Evolutionary conservation across 2,329 filamentous ascomycete species (phyloP).

Genomic region (Trichothecium sympodiale): DNA sequence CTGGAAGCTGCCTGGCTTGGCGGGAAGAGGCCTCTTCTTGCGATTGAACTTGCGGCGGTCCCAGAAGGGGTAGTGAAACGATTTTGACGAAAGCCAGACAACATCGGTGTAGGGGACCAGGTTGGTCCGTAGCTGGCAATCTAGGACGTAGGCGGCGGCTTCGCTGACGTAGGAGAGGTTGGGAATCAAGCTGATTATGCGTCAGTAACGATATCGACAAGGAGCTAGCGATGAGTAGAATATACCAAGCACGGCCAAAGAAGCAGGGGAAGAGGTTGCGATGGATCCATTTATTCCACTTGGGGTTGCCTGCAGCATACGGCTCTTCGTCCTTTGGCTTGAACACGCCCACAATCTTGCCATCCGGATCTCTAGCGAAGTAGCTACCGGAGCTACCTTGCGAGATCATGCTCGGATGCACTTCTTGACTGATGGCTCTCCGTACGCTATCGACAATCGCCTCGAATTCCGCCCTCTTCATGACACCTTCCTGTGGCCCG

Average conservation of each 20-base stretch:
- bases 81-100: constrained; percentile 87
- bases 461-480: constrained; percentile 76
- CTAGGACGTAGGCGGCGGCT: constrained; percentile 90
- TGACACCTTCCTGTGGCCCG: constrained; percentile 48
- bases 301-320: constrained; percentile 91
- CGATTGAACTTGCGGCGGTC: constrained; percentile 79
- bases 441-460: constrained; percentile 83
- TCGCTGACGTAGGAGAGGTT: constrained; percentile 97
- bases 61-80: constrained; percentile 98
- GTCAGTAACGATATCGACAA: constrained; percentile 7
- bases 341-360: constrained; percentile 94
- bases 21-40: constrained; percentile 75
- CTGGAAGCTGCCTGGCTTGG: constrained; percentile 92
- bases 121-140: constrained; percentile 78
- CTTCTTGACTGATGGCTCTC: constrained; percentile 75
- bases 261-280: constrained; percentile 94
- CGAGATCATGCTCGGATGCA: constrained; percentile 91
- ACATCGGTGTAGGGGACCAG: constrained; percentile 96
- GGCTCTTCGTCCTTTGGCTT: constrained; percentile 99
- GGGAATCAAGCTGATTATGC: constrained; percentile 60
- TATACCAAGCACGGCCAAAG: constrained; percentile 79
- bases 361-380: constrained; percentile 83
- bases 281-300: constrained; percentile 99
- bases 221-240: constrained; percentile 6
- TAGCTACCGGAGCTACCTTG: constrained; percentile 98